Base-by-base conservation (phyloP, 495 filamentous ascomycete genomes). In the Aspergillus nanangensis region DNA sequence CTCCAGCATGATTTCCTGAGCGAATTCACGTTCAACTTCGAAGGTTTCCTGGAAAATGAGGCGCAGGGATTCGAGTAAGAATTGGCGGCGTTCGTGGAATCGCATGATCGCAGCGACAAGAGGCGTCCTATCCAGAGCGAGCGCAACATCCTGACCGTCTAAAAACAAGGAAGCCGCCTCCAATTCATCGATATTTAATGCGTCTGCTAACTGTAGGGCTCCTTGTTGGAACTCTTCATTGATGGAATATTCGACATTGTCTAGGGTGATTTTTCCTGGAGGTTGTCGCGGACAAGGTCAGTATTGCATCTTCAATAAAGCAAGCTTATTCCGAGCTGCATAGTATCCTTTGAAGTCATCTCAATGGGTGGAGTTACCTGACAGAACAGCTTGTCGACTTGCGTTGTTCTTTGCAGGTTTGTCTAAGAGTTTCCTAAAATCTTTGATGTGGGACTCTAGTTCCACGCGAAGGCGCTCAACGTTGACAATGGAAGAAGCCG, bases 181-280 rank as follows among this genome's bases (percentile, higher is more conserved):
- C 38, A 95, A 52, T 63, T 99, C 93, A 65, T 99, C 92, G 21
- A 99, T 74, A 52, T 95, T 79, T 42, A 96, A 73, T 19, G 83
- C 83, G 67, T 97, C 92, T 40, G 91, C 88, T 29, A 97, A 66
- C 58, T 87, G 76, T 14, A 91, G 71, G 25, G 83, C 75, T 44
- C 81, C 77, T 62, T 94, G 82, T 62, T 89, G 77, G 62, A 97
- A 97, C 54, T 92, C 82, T 32, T 83, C 72, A 60, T 95, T 96
- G 60, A 97, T 69, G n/a, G 76, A 55, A 60, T 89, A 96, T 54
- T 90, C 81, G 8, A 76, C 75, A 46, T 83, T 83, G 52, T 78
- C 75, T 46, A 93, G 58, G 14, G 67, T 78, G 44, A 96, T 71
- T 55, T 84, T 85, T 18, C 87, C 88, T 91, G 50, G 21, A 47